phyloP scores from a whole-genome alignment of 1,284 basidiomycete species.

The Malassezia pachydermatis region DNA sequence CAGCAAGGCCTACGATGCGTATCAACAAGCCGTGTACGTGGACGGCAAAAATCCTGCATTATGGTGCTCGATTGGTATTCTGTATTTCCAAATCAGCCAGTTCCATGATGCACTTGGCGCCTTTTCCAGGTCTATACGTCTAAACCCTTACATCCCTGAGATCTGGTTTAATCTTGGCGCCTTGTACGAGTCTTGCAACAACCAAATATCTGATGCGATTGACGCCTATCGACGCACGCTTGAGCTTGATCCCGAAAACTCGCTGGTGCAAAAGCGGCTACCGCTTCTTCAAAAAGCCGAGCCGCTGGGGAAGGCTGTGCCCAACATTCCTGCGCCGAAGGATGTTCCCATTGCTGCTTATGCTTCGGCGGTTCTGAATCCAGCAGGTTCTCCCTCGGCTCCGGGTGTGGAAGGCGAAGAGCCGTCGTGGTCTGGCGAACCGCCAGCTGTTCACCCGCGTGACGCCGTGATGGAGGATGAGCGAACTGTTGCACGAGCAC shows the following conservation, averaged over 20 bases:
- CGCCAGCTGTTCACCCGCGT: background rate
- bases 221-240: constrained; percentile 64
- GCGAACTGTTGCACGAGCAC: background rate
- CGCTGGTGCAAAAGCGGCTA: constrained; percentile 38
- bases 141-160: constrained; percentile 97
- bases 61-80: constrained; percentile 98
- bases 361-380: constrained; percentile 12
- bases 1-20: constrained; percentile 98
- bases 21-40: constrained; percentile 96
- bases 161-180: constrained; percentile 98
- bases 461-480: background rate
- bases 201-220: constrained; percentile 95
- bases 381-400: background rate
- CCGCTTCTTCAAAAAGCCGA: constrained; percentile 66
- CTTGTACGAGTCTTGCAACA: constrained; percentile 96
- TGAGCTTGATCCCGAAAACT: constrained; percentile 44
- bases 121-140: constrained; percentile 92
- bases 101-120: constrained; percentile 96
- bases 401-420: background rate
- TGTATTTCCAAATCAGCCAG: constrained; percentile 99
- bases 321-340: constrained; percentile 73
- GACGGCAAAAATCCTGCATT: constrained; percentile 97
- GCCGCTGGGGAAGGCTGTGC: constrained; percentile 64
- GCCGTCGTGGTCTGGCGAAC: background rate
- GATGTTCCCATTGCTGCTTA: constrained; percentile 93